These are phyloP conservation scores for Trypanosoma boissoni DNA, from an alignment of 208 protist genomes.

Conservation along the genomic window DNA sequence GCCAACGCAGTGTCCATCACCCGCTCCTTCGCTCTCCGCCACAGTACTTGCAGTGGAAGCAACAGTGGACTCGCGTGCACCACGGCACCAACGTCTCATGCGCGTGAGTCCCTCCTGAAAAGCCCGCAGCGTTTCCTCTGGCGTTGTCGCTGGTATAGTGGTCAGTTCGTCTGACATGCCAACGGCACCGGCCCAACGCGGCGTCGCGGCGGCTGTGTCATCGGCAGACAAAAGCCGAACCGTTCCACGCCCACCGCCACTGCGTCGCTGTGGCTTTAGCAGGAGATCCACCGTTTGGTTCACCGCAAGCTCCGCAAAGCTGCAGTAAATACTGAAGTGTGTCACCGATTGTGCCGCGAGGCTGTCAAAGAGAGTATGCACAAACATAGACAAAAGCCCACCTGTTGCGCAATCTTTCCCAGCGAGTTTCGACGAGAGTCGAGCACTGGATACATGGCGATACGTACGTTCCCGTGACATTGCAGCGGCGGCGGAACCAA, in stretches of 20 bases:
- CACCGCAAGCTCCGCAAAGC: conserved; percentile 22
- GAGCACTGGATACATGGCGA: background rate
- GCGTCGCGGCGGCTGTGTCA: background rate
- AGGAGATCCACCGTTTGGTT: conserved; percentile 23
- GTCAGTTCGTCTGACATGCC: conserved; percentile 1
- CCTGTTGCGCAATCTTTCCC: background rate
- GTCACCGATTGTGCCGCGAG: conserved; percentile 22
- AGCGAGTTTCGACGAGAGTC: background rate
- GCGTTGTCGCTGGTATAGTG: background rate
- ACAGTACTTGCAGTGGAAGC: too few relatives aligned
- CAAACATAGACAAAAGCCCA: conserved; percentile 23
- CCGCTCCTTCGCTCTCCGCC: too few relatives aligned
- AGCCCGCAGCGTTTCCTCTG: conserved; percentile 2
- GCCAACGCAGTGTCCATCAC: conserved; percentile 8
- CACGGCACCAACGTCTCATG: conserved; percentile 7
- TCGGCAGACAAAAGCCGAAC: background rate
- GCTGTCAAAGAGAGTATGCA: conserved; percentile 17
- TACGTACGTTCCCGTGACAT: background rate
- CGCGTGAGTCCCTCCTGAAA: conserved; percentile 8
- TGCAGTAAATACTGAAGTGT: conserved; percentile 26
- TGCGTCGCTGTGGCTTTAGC: background rate
- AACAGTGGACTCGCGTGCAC: too few relatives aligned
- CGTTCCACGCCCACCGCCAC: background rate
- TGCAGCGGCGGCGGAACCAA: conserved; percentile 7
- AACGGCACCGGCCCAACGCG: background rate